phyloP scores from a whole-genome alignment of 2,329 filamentous ascomycete genomes.

The Aspergillus luchuensis region DNA sequence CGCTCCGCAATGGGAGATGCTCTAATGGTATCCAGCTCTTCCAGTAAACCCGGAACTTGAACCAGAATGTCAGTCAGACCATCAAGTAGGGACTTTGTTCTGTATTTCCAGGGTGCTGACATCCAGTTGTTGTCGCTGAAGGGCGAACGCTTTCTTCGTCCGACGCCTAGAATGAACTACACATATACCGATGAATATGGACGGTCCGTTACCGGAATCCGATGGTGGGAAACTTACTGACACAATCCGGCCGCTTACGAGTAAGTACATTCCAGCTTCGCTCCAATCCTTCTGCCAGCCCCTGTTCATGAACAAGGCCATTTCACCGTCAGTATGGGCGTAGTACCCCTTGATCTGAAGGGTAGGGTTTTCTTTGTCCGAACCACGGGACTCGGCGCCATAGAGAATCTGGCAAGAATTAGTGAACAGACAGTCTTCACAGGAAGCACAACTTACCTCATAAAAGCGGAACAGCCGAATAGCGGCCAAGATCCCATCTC shows the following conservation, averaged over 20 bases:
- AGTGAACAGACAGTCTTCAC: background rate
- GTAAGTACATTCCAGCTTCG: slow-evolving; percentile 5
- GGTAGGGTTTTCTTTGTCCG: background rate
- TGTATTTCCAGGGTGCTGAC: slow-evolving; percentile 4
- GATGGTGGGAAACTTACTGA: background rate
- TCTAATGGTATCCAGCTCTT: background rate
- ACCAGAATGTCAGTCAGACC: slow-evolving; percentile 1
- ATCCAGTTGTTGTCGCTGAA: background rate
- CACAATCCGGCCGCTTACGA: slow-evolving; percentile 5
- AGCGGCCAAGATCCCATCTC: slow-evolving; percentile 5
- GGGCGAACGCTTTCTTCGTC: slow-evolving; percentile 6
- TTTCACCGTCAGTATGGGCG: slow-evolving; percentile 8
- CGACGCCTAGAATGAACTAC: slow-evolving; percentile 9
- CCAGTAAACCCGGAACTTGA: slow-evolving; percentile 1
- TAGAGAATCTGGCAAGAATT: background rate
- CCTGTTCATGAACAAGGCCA: slow-evolving; percentile 9
- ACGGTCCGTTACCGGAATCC: background rate
- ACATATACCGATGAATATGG: background rate
- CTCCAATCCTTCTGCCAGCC: slow-evolving; percentile 1
- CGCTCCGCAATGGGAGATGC: background rate
- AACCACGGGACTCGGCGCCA: background rate
- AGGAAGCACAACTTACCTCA: background rate
- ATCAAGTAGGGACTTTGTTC: slow-evolving; percentile 1
- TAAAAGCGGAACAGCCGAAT: slow-evolving; percentile 7
- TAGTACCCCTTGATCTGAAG: slow-evolving; percentile 1